Evolutionary conservation across 179 eudicot species (phyloP).

Genomic region (Carnegiea gigantea): DNA sequence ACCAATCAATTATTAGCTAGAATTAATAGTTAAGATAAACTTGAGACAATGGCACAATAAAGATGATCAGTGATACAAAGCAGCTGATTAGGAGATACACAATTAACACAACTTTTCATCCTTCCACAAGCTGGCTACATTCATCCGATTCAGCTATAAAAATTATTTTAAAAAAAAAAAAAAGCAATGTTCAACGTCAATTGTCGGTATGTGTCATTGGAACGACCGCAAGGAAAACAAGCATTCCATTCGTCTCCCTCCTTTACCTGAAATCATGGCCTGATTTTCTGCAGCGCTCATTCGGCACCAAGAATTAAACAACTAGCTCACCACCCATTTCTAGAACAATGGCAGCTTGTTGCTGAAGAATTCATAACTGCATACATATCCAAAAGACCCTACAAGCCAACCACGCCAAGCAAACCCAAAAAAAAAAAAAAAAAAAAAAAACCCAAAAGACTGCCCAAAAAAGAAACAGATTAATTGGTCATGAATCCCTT

Average conservation of each 20-base stretch:
- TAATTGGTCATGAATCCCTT: not conserved
- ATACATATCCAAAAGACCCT: constrained; percentile 9
- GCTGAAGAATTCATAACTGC: not conserved
- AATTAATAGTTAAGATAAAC: constrained; percentile 13
- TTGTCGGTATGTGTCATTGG: constrained; percentile 1
- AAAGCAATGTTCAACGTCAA: constrained; percentile 3
- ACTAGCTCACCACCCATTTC: constrained; percentile 13
- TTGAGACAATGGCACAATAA: constrained; percentile 7
- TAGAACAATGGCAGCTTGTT: not conserved
- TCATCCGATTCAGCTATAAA: constrained; percentile 13
- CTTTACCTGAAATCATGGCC: constrained; percentile 13
- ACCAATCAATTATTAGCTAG: constrained; percentile 6
- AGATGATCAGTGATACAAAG: constrained; percentile 6
- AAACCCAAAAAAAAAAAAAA: constrained; percentile 5
- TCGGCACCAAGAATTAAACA: constrained; percentile 4
- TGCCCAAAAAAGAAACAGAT: not conserved
- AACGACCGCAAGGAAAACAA: constrained; percentile 7
- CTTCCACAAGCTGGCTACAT: constrained; percentile 17
- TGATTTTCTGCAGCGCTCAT: not conserved
- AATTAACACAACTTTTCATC: not conserved
- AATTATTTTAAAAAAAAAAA: constrained; percentile 7
- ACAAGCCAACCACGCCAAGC: not conserved
- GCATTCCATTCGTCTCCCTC: constrained; percentile 19
- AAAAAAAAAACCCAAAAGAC: constrained; percentile 13
- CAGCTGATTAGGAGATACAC: not conserved